Conservation (phyloP, 192 early-diverging fungal genomes). For the Linnemannia elongata region DNA sequence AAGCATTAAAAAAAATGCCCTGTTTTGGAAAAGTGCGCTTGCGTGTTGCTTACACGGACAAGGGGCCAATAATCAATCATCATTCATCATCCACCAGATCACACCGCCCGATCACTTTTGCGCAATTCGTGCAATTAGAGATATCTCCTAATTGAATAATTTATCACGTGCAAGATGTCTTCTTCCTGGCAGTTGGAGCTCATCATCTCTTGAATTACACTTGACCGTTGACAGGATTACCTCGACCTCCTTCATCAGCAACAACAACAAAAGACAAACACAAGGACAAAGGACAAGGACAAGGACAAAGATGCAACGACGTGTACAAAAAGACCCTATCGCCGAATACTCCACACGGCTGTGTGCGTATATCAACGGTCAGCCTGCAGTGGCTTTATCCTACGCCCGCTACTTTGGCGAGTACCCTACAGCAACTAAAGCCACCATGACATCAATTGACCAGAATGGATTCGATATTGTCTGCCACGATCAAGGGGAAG, state of each 20-base stretch:
- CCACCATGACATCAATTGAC: constrained; percentile 29
- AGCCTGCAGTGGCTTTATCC: constrained; percentile 25
- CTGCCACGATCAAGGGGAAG: constrained; percentile 20
- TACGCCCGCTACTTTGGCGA: constrained; percentile 57
- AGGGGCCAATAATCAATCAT: no score
- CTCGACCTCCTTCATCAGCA: neutral
- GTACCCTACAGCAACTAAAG: constrained; percentile 16
- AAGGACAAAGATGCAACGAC: neutral
- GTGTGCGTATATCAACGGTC: constrained; percentile 40
- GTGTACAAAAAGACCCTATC: constrained; percentile 15
- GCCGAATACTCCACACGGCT: constrained; percentile 12
- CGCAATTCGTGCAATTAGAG: no score
- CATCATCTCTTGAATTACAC: no score
- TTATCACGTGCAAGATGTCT: no score
- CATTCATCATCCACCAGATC: no score
- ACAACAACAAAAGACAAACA: neutral
- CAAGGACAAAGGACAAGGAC: neutral
- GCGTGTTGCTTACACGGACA: constrained; percentile 1
- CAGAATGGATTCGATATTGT: constrained; percentile 37
- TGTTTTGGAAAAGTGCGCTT: neutral
- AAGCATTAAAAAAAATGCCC: neutral
- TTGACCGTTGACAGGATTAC: no score
- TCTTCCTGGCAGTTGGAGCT: no score
- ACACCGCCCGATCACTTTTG: no score
- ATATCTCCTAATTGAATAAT: no score